Base-by-base conservation (phyloP, 495 filamentous ascomycete genomes). In the Tuber microsphaerosporum region DNA sequence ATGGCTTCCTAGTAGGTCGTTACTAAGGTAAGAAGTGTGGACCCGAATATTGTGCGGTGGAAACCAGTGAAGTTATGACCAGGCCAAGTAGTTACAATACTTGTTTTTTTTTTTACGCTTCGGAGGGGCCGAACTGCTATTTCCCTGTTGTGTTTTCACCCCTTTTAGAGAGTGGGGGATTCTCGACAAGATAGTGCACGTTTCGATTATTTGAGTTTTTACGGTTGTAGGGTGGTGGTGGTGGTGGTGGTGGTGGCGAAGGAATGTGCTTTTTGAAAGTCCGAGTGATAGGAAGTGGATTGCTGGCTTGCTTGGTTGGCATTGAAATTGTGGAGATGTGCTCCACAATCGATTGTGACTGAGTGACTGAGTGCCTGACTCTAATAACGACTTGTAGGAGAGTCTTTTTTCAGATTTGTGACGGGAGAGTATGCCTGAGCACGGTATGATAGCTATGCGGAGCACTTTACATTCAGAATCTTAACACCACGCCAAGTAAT, bases 221-320 rank as follows among this genome's bases (percentile, higher is more conserved):
- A 22, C 22, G 8, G 46, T 61, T 2, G 51, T 61, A 5, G 51
- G 51, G 22, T 61, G 56, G 56, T 16, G 56, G 56, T n/a, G n/a
- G n/a, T n/a, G n/a, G n/a, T 31, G 0, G n/a, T 16, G 56, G 56
- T 31, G 10, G 20, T 31, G n/a, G n/a, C n/a, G 56, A 31, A 6
- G 56, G 12, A n/a, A 65, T 65, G 56, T 22, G 48, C 22, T 56
- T 26, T 10, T 16, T 31, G 56, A 31, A 31, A 12, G 3, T 65
- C 10, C 56, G 56, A 65, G 56, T 65, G 56, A 65, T 65, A 48
- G 56, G n/a, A 65, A 65, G n/a, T 65, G 56, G 26, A 31, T 65
- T 31, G n/a, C n/a, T 31, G n/a, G 48, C 22, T 26, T 3, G 2
- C 7, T 14, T 56, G 22, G n/a, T n/a, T 10, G 46, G n/a, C 7